Evolutionary conservation across 495 filamentous ascomycete species (phyloP).

Genomic region (Cairneyella variabilis): DNA sequence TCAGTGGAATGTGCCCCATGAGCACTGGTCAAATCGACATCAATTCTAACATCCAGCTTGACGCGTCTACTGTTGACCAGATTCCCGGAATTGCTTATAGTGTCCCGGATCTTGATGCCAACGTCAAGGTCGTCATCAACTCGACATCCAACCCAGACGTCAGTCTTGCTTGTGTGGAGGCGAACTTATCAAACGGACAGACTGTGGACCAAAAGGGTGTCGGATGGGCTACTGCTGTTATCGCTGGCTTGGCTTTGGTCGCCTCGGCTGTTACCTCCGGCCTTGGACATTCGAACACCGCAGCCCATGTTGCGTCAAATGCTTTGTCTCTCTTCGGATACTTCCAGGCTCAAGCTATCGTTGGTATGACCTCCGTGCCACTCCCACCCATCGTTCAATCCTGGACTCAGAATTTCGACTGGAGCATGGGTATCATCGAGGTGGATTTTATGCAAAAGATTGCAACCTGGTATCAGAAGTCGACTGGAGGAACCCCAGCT

Average conservation of each 20-base stretch:
- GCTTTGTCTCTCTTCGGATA: slow-evolving; percentile 90
- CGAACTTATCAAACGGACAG: slow-evolving; percentile 85
- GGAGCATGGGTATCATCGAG: slow-evolving; percentile 96
- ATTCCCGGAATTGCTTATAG: slow-evolving; percentile 87
- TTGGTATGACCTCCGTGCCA: slow-evolving; percentile 80
- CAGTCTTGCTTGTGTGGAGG: slow-evolving; percentile 83
- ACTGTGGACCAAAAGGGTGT: slow-evolving; percentile 88
- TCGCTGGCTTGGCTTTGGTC: slow-evolving; percentile 77
- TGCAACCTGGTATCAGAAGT: slow-evolving; percentile 92
- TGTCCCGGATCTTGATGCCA: slow-evolving; percentile 92
- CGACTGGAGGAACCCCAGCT: slow-evolving; percentile 85
- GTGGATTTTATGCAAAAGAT: slow-evolving; percentile 84
- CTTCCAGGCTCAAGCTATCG: slow-evolving; percentile 95
- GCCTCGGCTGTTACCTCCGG: slow-evolving; percentile 80
- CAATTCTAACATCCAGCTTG: slow-evolving; percentile 61
- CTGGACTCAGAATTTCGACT: slow-evolving; percentile 98
- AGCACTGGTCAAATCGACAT: slow-evolving; percentile 76
- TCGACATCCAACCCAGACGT: slow-evolving; percentile 47
- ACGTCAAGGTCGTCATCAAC: slow-evolving; percentile 76
- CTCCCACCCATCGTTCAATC: slow-evolving; percentile 86
- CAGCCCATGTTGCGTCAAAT: slow-evolving; percentile 91
- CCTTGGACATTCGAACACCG: slow-evolving; percentile 90
- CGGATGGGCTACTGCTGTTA: slow-evolving; percentile 83
- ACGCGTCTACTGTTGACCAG: slow-evolving; percentile 46
- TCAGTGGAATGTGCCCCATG: slow-evolving; percentile 91